Evolutionary conservation across 208 protist genomes (phyloP).

Genomic region (Kentomonas sorsogonicus): DNA sequence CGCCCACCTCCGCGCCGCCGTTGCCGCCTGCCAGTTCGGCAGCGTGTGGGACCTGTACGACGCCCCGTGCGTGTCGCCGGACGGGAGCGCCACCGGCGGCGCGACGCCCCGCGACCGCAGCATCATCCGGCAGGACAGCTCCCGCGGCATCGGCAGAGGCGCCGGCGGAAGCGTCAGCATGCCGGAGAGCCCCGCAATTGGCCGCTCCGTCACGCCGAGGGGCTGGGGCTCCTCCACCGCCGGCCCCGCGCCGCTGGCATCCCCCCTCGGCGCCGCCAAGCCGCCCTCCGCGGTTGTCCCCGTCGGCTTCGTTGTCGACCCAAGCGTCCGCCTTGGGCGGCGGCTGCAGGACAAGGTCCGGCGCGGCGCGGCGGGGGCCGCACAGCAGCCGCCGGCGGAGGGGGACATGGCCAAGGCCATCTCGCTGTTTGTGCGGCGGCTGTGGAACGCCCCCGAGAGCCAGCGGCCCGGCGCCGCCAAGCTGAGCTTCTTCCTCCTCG

Average conservation of each 20-base stretch:
- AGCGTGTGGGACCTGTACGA: no score
- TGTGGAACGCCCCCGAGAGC: constrained; percentile 19
- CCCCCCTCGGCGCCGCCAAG: no score
- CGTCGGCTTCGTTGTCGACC: constrained; percentile 28
- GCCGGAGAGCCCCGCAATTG: no score
- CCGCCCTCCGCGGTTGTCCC: neutral
- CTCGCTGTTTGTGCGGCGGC: constrained; percentile 25
- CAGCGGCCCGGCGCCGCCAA: neutral
- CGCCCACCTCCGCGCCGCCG: neutral
- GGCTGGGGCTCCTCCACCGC: no score
- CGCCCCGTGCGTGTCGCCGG: no score
- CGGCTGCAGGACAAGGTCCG: constrained; percentile 14
- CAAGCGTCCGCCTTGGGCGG: constrained; percentile 27
- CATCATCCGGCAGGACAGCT: no score
- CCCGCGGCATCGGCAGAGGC: no score
- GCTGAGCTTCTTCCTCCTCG: constrained; percentile 29
- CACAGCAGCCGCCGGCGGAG: constrained; percentile 21
- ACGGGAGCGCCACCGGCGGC: no score
- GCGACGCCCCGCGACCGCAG: no score
- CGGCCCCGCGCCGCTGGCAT: no score
- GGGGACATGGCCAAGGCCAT: constrained; percentile 24
- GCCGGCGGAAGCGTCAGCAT: no score
- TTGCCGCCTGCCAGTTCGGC: constrained; percentile 1
- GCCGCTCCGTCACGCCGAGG: no score
- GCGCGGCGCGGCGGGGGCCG: neutral